Base-by-base conservation (phyloP, 2,329 filamentous ascomycete genomes). In the Gyromitra esculenta region DNA sequence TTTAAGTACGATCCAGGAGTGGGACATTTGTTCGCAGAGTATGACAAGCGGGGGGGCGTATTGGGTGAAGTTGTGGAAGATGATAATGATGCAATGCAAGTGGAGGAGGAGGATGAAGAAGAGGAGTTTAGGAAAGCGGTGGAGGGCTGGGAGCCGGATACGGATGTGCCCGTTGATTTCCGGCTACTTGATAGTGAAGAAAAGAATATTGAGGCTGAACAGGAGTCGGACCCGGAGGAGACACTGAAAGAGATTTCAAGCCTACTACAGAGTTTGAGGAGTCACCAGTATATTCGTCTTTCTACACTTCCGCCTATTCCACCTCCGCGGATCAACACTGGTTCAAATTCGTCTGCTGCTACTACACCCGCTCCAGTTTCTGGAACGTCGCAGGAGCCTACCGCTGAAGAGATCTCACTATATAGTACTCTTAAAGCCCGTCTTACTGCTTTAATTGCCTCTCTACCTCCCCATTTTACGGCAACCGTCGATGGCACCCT, bases 241-340 rank as follows among this genome's bases (percentile, higher is more conserved):
- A 71, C 75, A 4, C 45, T 79, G 9, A 43, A 35, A 5, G 73
- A 79, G 48, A 77, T 79, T 9, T 79, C 77, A 1, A 37, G 37
- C 11, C 67, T 79, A 1, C 62, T 79, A 0, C 60, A 76, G 31
- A 60, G 48, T 13, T 76, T 79, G 6, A 73, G 75, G 7, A 73
- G 65, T 15, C 78, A 79, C 48, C 78, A 79, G 35, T 79, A 79
- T 25, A 18, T 65, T 41, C 78, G 78, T 5, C 67, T 79, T 4
- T 74, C 75, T 9, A 57, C 77, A 0, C 41, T 60, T 0, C 73
- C 73, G 5, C 37, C 72, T 1, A 21, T 31, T 11, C 37, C 64
- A 6, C 45, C 39, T 11, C 59, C 71, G 21, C 56, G 57, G 15
- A 35, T 63, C 48, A 75, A 15, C 11, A 57, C 62, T 21, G 35